Evolutionary conservation across 2,329 filamentous ascomycete genomes (phyloP).

Genomic region (Hypoxylon sp.): DNA sequence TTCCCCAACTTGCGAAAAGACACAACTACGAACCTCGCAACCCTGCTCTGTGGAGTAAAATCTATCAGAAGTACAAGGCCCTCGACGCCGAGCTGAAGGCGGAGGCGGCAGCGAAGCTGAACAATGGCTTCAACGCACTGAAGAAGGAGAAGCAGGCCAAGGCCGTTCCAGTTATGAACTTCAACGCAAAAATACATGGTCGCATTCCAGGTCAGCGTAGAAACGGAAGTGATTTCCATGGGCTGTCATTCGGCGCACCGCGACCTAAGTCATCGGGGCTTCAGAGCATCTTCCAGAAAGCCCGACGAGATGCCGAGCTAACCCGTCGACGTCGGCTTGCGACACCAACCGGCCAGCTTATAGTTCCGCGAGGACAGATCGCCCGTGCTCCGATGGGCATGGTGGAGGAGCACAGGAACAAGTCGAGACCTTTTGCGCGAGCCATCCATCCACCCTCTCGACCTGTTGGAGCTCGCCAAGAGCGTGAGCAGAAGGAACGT

Average conservation of each 20-base stretch:
- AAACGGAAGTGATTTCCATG: slow-evolving; percentile 46
- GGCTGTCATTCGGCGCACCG: slow-evolving; percentile 63
- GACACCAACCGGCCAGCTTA: slow-evolving; percentile 56
- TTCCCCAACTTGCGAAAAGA: slow-evolving; percentile 72
- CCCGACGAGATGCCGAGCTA: slow-evolving; percentile 71
- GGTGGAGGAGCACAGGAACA: slow-evolving; percentile 67
- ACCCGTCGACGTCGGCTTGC: slow-evolving; percentile 63
- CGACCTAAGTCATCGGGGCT: slow-evolving; percentile 67
- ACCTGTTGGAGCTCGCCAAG: slow-evolving; percentile 27
- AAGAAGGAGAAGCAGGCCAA: slow-evolving; percentile 71
- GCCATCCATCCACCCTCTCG: slow-evolving; percentile 43
- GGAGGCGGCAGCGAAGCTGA: slow-evolving; percentile 71
- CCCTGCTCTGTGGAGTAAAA: slow-evolving; percentile 79
- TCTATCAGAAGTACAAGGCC: slow-evolving; percentile 79
- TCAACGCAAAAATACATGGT: slow-evolving; percentile 63
- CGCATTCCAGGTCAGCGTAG: slow-evolving; percentile 56
- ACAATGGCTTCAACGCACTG: slow-evolving; percentile 69
- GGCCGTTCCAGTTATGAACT: slow-evolving; percentile 67
- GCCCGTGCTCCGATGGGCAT: slow-evolving; percentile 67
- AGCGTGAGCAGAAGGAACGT: slow-evolving; percentile 54
- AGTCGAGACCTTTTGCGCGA: slow-evolving; percentile 52
- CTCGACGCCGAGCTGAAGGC: slow-evolving; percentile 71
- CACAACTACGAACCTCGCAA: slow-evolving; percentile 76
- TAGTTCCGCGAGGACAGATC: slow-evolving; percentile 59
- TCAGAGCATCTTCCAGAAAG: slow-evolving; percentile 69